Base-by-base conservation (phyloP, 2,329 filamentous ascomycete species). In the Xylaria sp. region DNA sequence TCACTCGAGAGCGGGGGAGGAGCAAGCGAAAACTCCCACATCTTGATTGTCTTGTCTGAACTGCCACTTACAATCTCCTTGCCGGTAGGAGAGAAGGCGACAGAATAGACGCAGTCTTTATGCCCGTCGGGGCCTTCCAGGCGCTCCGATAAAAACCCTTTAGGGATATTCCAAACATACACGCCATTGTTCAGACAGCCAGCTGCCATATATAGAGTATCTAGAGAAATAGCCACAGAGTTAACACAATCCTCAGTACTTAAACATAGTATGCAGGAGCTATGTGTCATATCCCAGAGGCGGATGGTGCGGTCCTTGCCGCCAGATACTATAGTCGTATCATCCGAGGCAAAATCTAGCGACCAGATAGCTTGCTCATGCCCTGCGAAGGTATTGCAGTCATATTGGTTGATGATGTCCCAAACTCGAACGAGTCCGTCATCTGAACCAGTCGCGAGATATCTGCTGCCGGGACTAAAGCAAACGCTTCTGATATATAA, bases 361-460 rank as follows among this genome's bases (percentile, higher is more conserved):
- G 93, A 97, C 81, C 98, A 98, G 71, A 99, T 99, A 74, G 98
- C 96, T 81, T 99, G 95, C 81, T 99, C 96, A 81, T 99, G 96
- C 24, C 96, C 96, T n/a, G 90, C 87, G 82, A 99, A 98, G 48
- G 93, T 93, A 78, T 96, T 93, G 76, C 98, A 8, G 89, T 90
- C 24, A n/a, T n/a, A n/a, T 74, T 93, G 88, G 65, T 84, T 87
- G 64, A 87, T 86, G 74, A 99, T 98, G 79, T 99, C 96, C 96
- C 96, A 99, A 59, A 99, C 93, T 92, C 96, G 87, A 78, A 99
- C 98, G 76, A 97, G 88, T 84, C 98, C 98, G 82, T 99, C 96
- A 80, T 99, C 96, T 1, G 96, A 96, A 78, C 96, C 96, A 17
- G 96, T 99, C 4, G 96, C 96, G 39, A 99, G 88, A 75, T 93